These are phyloP conservation scores for Mollisia scopiformis DNA, from an alignment of 2,329 filamentous ascomycete genomes.

Conservation along the genomic window DNA sequence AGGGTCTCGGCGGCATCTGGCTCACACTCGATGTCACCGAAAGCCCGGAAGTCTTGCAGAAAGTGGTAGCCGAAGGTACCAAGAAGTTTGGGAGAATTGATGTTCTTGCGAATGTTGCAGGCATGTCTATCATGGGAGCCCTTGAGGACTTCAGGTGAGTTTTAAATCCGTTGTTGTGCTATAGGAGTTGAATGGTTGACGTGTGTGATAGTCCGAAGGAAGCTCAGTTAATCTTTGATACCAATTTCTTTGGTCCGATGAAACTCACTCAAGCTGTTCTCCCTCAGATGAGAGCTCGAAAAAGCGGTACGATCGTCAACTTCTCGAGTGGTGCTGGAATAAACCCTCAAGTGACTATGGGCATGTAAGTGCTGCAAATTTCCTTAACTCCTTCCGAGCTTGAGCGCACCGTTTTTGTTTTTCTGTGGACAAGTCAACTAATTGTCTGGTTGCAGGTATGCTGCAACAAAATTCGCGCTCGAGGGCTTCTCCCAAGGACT, in stretches of 20 bases:
- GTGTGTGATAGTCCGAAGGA: slow-evolving; percentile 16
- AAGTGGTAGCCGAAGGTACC: slow-evolving; percentile 16
- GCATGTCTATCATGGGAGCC: slow-evolving; percentile 41
- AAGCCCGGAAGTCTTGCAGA: slow-evolving; percentile 10
- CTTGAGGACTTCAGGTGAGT: slow-evolving; percentile 45
- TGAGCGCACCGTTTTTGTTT: too few relatives aligned
- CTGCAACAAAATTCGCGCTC: slow-evolving; percentile 46
- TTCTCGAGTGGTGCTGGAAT: slow-evolving; percentile 26
- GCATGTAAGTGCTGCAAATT: too few relatives aligned
- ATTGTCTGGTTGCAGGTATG: too few relatives aligned
- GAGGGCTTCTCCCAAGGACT: slow-evolving; percentile 49
- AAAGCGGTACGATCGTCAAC: slow-evolving; percentile 27
- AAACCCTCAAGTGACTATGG: slow-evolving; percentile 43
- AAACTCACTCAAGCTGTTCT: slow-evolving; percentile 22
- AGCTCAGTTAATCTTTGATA: slow-evolving; percentile 24
- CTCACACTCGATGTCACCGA: slow-evolving; percentile 27
- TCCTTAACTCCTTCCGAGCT: too few relatives aligned
- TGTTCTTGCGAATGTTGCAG: slow-evolving; percentile 30
- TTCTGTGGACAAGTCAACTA: too few relatives aligned
- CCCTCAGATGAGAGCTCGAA: slow-evolving; percentile 23
- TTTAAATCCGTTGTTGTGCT: background rate
- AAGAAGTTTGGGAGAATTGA: slow-evolving; percentile 47
- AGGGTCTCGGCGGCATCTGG: slow-evolving; percentile 31
- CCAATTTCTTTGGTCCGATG: slow-evolving; percentile 29
- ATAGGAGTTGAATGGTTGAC: background rate